A percentile compares a stretch with the other conserved stretches of the same genome.
These are phyloP conservation scores for Plasmodium relictum DNA, from an alignment of 169 alveolate species.

Conservation along the genomic window DNA sequence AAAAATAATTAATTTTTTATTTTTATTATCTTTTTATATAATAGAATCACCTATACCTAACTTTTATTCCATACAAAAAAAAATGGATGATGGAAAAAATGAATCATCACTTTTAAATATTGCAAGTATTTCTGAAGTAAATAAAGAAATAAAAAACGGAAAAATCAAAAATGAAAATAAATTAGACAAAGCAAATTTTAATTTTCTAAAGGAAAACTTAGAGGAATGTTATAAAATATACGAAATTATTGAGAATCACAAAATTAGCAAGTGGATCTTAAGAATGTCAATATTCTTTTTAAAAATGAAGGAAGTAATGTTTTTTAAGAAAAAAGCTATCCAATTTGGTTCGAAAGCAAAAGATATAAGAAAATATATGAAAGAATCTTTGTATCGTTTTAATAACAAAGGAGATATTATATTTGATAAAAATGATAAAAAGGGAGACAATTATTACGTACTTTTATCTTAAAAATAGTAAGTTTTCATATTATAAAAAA, in stretches of 20 bases:
- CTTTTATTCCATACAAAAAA: neutral
- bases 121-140: neutral
- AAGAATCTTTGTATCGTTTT: slow-evolving; percentile 15
- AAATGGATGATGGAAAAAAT: neutral
- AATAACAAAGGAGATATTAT: neutral
- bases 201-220: neutral
- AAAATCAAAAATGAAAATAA: neutral
- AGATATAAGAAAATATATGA: slow-evolving; percentile 50
- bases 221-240: slow-evolving; percentile 34
- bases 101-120: neutral
- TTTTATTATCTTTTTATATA: slow-evolving; percentile 64
- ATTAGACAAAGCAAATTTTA: neutral
- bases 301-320: slow-evolving; percentile 76
- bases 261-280: slow-evolving; percentile 83
- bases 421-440: slow-evolving; percentile 16
- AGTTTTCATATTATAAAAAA: too few relatives aligned
- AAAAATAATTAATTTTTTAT: slow-evolving; percentile 41
- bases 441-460: slow-evolving; percentile 27
- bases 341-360: slow-evolving; percentile 85
- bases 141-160: neutral
- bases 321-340: slow-evolving; percentile 85
- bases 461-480: slow-evolving; percentile 8
- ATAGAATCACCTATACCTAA: slow-evolving; percentile 34
- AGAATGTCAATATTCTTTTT: slow-evolving; percentile 78
- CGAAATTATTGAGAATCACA: slow-evolving; percentile 10